phyloP scores from a whole-genome alignment of 2,329 filamentous ascomycete genomes.

The Neopestalotiopsis sp. region DNA sequence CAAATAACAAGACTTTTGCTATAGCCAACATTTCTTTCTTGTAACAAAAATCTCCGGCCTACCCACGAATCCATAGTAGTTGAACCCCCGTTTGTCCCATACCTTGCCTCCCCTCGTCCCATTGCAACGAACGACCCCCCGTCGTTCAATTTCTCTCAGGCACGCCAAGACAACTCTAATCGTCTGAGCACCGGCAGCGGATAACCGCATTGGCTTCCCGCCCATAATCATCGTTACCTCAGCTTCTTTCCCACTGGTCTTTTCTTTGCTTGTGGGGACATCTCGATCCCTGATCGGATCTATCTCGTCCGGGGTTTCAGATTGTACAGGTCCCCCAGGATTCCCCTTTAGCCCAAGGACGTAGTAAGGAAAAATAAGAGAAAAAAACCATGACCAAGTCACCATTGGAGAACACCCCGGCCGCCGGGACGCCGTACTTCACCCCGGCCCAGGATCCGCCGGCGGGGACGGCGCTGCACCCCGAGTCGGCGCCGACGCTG shows the following conservation, averaged over 20 bases:
- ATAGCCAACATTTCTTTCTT: not conserved
- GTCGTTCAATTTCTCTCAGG: slow-evolving; percentile 27
- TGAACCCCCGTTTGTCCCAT: not conserved
- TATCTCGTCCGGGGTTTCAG: not conserved
- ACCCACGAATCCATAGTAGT: not conserved
- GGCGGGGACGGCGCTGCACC: slow-evolving; percentile 51
- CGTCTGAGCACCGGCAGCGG: slow-evolving; percentile 1
- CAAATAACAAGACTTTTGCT: not conserved
- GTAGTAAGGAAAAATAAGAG: not conserved
- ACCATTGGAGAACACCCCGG: slow-evolving; percentile 36
- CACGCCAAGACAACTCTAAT: slow-evolving; percentile 8
- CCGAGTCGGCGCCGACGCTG: slow-evolving; percentile 52
- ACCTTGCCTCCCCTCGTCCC: slow-evolving; percentile 20
- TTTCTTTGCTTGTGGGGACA: not conserved
- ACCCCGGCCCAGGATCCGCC: slow-evolving; percentile 59
- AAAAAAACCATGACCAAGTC: slow-evolving; percentile 7
- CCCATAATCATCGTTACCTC: not conserved
- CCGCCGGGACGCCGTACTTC: slow-evolving; percentile 54
- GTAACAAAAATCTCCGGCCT: not conserved
- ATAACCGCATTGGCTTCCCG: not conserved
- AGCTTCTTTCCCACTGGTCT: too few species aligned
- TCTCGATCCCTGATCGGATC: not conserved
- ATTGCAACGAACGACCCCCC: slow-evolving; percentile 41
- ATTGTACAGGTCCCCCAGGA: too few species aligned
- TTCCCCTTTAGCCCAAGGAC: not conserved